Evolutionary conservation across 2,329 filamentous ascomycete species (phyloP).

Genomic region (Talaromyces sp.): DNA sequence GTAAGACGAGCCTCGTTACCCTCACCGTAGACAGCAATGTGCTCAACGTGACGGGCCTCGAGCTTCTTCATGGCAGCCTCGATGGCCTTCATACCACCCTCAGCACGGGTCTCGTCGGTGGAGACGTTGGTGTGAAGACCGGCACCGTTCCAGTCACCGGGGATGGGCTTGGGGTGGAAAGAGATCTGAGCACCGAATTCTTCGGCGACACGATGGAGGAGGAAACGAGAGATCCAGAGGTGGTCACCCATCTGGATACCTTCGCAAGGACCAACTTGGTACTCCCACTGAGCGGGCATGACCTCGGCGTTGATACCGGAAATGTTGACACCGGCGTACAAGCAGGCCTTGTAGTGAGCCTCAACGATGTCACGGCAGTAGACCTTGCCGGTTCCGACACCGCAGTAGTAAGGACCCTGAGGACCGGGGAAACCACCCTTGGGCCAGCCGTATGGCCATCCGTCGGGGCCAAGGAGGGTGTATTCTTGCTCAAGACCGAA

Average conservation of each 20-base stretch:
- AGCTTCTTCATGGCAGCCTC: constrained; percentile 83
- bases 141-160: constrained; percentile 95
- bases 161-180: constrained; percentile 91
- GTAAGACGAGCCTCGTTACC: constrained; percentile 94
- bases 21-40: constrained; percentile 92
- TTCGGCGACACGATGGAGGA: constrained; percentile 87
- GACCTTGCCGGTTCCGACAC: constrained; percentile 95
- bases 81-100: constrained; percentile 94
- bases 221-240: constrained; percentile 89
- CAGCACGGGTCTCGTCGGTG: constrained; percentile 79
- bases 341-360: constrained; percentile 84
- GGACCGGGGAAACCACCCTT: constrained; percentile 85
- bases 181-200: constrained; percentile 97
- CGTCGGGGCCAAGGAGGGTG: constrained; percentile 80
- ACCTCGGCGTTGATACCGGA: constrained; percentile 99
- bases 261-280: constrained; percentile 86
- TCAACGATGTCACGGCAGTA: constrained; percentile 98
- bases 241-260: constrained; percentile 94
- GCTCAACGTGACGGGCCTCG: constrained; percentile 72
- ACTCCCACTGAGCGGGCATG: constrained; percentile 97
- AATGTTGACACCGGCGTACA: constrained; percentile 89
- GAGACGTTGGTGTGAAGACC: constrained; percentile 95
- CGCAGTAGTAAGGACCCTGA: constrained; percentile 95
- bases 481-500: constrained; percentile 99
- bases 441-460: constrained; percentile 91